phyloP scores from a whole-genome alignment of 768 basidiomycete species.

The Phlebiopsis flavidoalba region DNA sequence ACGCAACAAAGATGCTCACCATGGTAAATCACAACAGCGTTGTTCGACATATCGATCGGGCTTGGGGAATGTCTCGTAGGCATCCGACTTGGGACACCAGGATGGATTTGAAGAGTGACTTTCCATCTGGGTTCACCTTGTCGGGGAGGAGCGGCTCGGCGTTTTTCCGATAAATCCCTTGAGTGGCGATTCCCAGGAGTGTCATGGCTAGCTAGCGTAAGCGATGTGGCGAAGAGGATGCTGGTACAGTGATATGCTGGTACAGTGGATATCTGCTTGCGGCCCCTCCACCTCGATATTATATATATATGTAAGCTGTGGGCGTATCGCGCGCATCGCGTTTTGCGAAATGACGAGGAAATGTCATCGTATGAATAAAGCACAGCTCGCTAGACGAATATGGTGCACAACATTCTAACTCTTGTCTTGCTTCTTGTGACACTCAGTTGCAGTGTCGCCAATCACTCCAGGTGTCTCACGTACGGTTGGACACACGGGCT shows the following conservation, averaged over 20 bases:
- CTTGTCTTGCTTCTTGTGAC: no score
- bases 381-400: background rate
- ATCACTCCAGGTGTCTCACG: background rate
- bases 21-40: conserved; percentile 75
- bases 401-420: no score
- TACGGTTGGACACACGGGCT: background rate
- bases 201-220: background rate
- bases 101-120: conserved; percentile 47
- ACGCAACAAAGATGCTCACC: conserved; percentile 33
- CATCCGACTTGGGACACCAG: conserved; percentile 39
- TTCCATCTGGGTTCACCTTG: conserved; percentile 47
- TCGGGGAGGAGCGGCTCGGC: conserved; percentile 29
- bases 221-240: background rate
- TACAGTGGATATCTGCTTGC: background rate
- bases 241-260: background rate
- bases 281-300: background rate
- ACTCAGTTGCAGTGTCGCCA: no score
- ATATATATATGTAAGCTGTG: background rate
- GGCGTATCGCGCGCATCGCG: background rate
- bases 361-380: background rate
- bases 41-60: conserved; percentile 48
- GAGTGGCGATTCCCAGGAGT: conserved; percentile 21
- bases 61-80: conserved; percentile 49
- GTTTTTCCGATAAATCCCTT: conserved; percentile 24
- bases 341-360: background rate